Evolutionary conservation across 225 moss, liverwort and hornwort species (phyloP).

Genomic region (Antitrichia curtipendula): DNA sequence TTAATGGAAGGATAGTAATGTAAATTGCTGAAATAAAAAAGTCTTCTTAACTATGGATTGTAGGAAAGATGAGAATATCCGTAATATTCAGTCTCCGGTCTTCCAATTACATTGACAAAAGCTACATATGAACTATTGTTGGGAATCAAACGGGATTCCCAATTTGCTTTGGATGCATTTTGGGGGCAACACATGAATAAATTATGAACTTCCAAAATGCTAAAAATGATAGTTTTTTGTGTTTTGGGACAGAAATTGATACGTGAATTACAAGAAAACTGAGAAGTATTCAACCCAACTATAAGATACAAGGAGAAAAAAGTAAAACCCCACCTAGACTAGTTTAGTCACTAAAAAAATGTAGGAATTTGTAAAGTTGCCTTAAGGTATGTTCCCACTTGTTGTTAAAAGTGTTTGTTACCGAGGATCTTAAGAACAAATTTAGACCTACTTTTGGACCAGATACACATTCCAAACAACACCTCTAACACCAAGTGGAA

Average conservation of each 20-base stretch:
- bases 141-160: not conserved
- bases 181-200: not conserved
- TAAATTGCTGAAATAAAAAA: not conserved
- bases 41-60: not conserved
- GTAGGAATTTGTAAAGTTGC: not conserved
- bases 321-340: rapidly evolving
- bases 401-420: too few species aligned
- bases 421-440: too few species aligned
- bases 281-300: not conserved
- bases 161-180: not conserved
- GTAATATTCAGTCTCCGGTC: not conserved
- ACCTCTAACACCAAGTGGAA: too few species aligned
- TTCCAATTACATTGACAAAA: not conserved
- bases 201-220: not conserved
- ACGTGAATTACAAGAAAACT: not conserved
- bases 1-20: too few species aligned
- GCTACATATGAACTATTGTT: not conserved
- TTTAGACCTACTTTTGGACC: too few species aligned
- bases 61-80: not conserved
- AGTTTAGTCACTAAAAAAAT: not conserved
- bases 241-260: not conserved
- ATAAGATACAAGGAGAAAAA: not conserved
- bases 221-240: not conserved
- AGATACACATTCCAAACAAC: too few species aligned
- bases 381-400: too few species aligned